Evolutionary conservation across 495 filamentous ascomycete genomes (phyloP).

Genomic region (Lasiosphaeria hispida): DNA sequence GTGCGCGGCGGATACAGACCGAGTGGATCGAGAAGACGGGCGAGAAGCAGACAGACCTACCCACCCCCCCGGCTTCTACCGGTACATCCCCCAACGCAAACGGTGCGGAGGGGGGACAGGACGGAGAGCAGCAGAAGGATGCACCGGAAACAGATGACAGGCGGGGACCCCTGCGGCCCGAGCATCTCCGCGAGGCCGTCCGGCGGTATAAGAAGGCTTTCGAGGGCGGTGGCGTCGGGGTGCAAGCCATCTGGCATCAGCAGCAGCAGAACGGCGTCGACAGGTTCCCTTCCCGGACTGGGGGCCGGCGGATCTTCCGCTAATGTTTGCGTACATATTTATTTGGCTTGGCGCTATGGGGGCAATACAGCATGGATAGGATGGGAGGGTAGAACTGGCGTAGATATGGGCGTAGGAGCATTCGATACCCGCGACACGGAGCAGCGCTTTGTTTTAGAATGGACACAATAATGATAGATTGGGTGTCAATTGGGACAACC

Average conservation of each 20-base stretch:
- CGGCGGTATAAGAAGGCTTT: constrained; percentile 67
- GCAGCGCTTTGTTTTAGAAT: no score
- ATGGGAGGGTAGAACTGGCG: no score
- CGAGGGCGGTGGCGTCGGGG: constrained; percentile 70
- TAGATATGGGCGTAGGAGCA: neutral
- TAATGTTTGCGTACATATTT: constrained; percentile 30
- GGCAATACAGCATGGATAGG: no score
- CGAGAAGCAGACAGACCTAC: constrained; percentile 48
- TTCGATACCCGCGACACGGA: no score
- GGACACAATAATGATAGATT: no score
- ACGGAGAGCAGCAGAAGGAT: constrained; percentile 15
- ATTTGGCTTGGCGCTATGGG: neutral
- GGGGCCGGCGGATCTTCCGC: constrained; percentile 64
- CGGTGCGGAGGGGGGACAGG: neutral
- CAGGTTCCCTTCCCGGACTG: constrained; percentile 57
- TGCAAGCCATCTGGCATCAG: constrained; percentile 65
- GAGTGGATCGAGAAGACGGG: constrained; percentile 65
- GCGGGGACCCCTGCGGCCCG: constrained; percentile 71
- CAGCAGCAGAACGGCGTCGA: constrained; percentile 61
- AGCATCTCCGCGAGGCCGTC: constrained; percentile 78
- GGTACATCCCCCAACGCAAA: constrained; percentile 8
- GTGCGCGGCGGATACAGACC: constrained; percentile 71
- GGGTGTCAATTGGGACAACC: no score
- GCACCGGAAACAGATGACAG: constrained; percentile 33
- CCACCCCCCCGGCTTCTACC: constrained; percentile 29